Evolutionary conservation across 2,329 filamentous ascomycete genomes (phyloP).

Genomic region (Conoideocrella luteorostrata): DNA sequence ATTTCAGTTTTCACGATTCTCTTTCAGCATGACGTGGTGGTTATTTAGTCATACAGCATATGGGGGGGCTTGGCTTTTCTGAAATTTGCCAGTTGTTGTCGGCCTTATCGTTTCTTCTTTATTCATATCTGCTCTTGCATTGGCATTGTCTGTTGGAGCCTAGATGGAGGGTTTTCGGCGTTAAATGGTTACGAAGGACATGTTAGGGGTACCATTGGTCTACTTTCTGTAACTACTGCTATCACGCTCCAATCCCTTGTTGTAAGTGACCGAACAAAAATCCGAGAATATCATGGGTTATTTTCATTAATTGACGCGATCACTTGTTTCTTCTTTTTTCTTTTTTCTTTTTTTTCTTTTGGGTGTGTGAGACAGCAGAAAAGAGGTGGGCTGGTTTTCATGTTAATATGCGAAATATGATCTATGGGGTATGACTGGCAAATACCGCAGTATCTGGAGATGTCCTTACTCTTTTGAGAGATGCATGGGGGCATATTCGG

Average conservation of each 20-base stretch:
- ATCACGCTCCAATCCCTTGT: too few relatives aligned
- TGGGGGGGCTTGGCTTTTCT: slow-evolving; percentile 4
- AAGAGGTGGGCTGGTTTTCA: too few relatives aligned
- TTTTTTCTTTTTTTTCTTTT: neutral
- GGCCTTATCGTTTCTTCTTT: neutral
- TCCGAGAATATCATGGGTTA: too few relatives aligned
- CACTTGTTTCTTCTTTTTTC: neutral
- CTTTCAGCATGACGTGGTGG: slow-evolving; percentile 8
- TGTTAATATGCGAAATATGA: neutral
- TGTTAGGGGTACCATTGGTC: too few relatives aligned
- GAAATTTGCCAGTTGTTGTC: too few relatives aligned
- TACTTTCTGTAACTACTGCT: too few relatives aligned
- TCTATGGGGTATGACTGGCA: neutral
- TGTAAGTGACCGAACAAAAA: too few relatives aligned
- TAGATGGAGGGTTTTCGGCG: too few relatives aligned
- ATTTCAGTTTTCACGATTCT: neutral
- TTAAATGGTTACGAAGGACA: too few relatives aligned
- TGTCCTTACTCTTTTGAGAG: neutral
- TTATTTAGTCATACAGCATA: slow-evolving; percentile 6
- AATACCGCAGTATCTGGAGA: neutral
- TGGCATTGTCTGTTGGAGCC: too few relatives aligned
- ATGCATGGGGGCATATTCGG: neutral
- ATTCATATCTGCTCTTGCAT: neutral
- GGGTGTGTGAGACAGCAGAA: neutral
- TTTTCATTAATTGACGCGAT: too few relatives aligned